A percentile compares a stretch with the other conserved stretches of the same genome.
Conservation (phyloP, 2,329 filamentous ascomycete species). For the Volutella citrinella region DNA sequence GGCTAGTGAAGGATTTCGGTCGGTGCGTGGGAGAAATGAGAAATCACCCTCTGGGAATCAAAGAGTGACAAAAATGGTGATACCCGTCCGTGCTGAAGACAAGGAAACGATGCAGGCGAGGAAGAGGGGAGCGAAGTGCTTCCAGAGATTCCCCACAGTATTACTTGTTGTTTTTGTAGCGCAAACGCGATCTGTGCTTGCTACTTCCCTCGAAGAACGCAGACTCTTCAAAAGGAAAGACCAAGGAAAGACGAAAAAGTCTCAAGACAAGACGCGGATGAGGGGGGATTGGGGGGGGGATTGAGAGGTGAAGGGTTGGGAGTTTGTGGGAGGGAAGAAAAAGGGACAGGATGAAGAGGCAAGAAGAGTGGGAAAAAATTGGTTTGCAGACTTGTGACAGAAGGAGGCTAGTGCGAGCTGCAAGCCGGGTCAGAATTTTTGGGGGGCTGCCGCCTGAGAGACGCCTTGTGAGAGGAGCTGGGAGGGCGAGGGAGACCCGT, state of each 20-base stretch:
- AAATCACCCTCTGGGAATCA: too few relatives aligned
- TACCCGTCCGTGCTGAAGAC: conserved; percentile 29
- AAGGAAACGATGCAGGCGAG: conserved; percentile 20
- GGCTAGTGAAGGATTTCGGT: conserved; percentile 13
- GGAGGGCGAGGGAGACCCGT: conserved; percentile 6
- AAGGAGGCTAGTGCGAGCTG: conserved; percentile 29
- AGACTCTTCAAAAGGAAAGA: conserved; percentile 46
- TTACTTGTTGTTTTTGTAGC: conserved; percentile 30
- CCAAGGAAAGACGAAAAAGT: conserved; percentile 37
- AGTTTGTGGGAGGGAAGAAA: conserved; percentile 33
- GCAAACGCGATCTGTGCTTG: conserved; percentile 30
- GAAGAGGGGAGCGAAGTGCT: conserved; percentile 30
- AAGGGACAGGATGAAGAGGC: conserved; percentile 30
- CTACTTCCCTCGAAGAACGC: conserved; percentile 40
- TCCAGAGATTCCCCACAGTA: conserved; percentile 31
- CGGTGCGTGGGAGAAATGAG: conserved; percentile 17
- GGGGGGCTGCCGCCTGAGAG: conserved; percentile 3
- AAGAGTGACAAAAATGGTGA: conserved; percentile 23
- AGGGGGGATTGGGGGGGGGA: conserved; percentile 27
- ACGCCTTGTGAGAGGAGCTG: too few relatives aligned
- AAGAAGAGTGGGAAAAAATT: conserved; percentile 33
- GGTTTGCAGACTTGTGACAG: conserved; percentile 25
- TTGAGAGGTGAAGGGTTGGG: conserved; percentile 29
- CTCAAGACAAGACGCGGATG: conserved; percentile 29
- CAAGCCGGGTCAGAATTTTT: conserved; percentile 23